These are phyloP conservation scores for Zopfochytrium polystomum DNA, from an alignment of 371 early-diverging fungal genomes.

Conservation along the genomic window DNA sequence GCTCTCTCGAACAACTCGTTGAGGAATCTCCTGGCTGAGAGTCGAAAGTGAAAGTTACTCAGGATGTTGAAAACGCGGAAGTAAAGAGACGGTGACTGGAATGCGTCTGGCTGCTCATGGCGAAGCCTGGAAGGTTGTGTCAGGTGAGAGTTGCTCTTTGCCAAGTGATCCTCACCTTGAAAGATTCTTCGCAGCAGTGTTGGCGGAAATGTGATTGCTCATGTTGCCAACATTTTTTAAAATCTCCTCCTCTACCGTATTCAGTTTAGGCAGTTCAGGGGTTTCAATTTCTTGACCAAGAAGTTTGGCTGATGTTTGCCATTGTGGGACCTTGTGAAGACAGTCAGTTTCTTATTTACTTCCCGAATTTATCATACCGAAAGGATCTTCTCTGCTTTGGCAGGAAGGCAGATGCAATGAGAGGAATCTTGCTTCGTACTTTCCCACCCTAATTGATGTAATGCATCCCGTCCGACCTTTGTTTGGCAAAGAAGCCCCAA, in stretches of 20 bases:
- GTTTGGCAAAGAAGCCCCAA: conserved; percentile 71
- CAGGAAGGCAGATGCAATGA: conserved; percentile 12
- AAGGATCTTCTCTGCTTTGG: too few relatives aligned
- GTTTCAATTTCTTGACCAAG: conserved; percentile 15
- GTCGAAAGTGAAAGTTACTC: conserved; percentile 68
- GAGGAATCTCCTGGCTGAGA: conserved; percentile 72
- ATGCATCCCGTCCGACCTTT: conserved; percentile 63
- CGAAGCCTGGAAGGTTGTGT: conserved; percentile 43
- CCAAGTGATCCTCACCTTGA: conserved; percentile 48
- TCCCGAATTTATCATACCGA: neutral
- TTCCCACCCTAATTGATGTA: conserved; percentile 78
- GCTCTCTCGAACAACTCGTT: conserved; percentile 72
- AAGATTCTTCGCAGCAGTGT: conserved; percentile 68
- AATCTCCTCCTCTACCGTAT: conserved; percentile 63
- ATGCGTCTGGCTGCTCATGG: conserved; percentile 58
- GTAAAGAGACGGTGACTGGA: conserved; percentile 58
- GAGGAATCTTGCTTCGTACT: conserved; percentile 7
- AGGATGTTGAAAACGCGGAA: conserved; percentile 62
- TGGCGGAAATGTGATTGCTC: conserved; percentile 82
- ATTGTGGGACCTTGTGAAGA: conserved; percentile 25
- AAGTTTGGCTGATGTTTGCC: conserved; percentile 32
- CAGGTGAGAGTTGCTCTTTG: neutral
- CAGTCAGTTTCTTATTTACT: neutral
- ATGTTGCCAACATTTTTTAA: conserved; percentile 74
- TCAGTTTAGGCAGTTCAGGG: conserved; percentile 16